Conservation (phyloP, 1,284 basidiomycete genomes). For the Ustilago curta region DNA sequence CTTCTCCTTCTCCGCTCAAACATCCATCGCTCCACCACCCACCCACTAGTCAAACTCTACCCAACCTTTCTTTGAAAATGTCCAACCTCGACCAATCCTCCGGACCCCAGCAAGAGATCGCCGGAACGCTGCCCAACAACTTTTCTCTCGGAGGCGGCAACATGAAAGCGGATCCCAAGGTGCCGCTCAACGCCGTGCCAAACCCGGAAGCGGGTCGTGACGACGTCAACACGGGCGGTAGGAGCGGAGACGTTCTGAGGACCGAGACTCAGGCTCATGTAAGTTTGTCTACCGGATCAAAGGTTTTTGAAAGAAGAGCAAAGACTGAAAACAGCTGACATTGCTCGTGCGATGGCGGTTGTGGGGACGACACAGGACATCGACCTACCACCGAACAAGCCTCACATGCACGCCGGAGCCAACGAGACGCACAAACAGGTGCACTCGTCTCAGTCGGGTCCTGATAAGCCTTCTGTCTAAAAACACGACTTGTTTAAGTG, state of each 20-base stretch:
- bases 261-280: conserved; percentile 32
- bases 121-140: conserved; percentile 38
- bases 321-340: not conserved
- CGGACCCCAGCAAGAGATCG: conserved; percentile 40
- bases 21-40: not conserved
- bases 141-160: conserved; percentile 32
- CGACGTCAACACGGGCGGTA: conserved; percentile 41
- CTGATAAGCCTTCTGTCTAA: conserved; percentile 39
- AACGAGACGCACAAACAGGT: conserved; percentile 40
- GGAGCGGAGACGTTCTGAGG: conserved; percentile 30
- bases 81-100: conserved; percentile 28
- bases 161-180: conserved; percentile 37
- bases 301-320: not conserved
- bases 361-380: too few relatives aligned
- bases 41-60: not conserved
- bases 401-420: conserved; percentile 30
- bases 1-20: not conserved
- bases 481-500: too few relatives aligned
- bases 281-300: conserved; percentile 9
- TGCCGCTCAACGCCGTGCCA: conserved; percentile 21
- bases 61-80: conserved; percentile 4
- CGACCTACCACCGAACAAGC: conserved; percentile 34
- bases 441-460: conserved; percentile 26
- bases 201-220: conserved; percentile 35
- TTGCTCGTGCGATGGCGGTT: not conserved